Conservation (phyloP, 1,284 basidiomycete species). For the Heliocybe sulcata region DNA sequence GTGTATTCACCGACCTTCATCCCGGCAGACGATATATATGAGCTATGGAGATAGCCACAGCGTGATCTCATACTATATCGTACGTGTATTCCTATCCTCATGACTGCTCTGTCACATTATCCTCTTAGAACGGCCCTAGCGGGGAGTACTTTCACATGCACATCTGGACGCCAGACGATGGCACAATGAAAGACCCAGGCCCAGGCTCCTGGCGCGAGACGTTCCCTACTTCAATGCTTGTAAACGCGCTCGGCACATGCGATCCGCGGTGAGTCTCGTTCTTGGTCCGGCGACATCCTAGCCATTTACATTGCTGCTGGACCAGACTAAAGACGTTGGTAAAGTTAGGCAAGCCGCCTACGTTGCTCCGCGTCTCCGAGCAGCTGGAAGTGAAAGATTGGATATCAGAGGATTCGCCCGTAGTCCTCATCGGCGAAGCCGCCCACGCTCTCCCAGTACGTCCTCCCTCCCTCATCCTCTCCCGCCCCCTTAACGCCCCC, state of each 20-base stretch:
- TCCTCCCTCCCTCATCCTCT: too few relatives aligned
- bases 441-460: conserved; percentile 8
- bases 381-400: background rate
- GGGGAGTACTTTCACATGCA: background rate
- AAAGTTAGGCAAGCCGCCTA: background rate
- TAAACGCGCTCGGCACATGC: background rate
- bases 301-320: too few relatives aligned
- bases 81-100: background rate
- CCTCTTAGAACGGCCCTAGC: background rate
- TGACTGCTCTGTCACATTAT: background rate
- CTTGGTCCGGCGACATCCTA: too few relatives aligned
- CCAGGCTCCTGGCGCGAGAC: background rate
- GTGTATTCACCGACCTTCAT: too few relatives aligned
- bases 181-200: background rate
- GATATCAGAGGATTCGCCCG: conserved; percentile 7
- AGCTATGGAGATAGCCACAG: background rate
- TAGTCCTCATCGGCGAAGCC: conserved; percentile 11
- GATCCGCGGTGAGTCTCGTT: background rate
- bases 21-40: too few relatives aligned
- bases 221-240: background rate
- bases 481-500: background rate
- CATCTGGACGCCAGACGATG: background rate
- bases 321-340: background rate
- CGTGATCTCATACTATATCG: background rate
- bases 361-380: background rate